These are phyloP conservation scores for Diaporthe helianthi DNA, from an alignment of 2,329 filamentous ascomycete genomes.

Conservation along the genomic window DNA sequence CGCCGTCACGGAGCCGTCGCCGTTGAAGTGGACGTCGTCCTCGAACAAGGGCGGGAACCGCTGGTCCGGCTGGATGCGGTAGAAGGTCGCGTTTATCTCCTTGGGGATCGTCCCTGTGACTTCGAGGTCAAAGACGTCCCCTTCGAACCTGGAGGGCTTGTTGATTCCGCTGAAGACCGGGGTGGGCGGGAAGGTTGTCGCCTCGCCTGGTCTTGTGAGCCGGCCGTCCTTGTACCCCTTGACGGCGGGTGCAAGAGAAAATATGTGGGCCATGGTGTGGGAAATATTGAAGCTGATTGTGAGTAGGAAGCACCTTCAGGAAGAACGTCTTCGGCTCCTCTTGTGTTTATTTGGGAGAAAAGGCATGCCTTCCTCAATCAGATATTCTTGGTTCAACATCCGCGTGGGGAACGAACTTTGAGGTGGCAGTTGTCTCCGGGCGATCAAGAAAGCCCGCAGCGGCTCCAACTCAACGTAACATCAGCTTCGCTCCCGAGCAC, in stretches of 20 bases:
- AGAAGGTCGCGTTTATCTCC: conserved; percentile 56
- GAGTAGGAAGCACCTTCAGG: neutral
- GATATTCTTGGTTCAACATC: neutral
- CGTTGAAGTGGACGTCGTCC: conserved; percentile 53
- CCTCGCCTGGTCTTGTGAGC: conserved; percentile 39
- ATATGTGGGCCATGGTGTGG: conserved; percentile 46
- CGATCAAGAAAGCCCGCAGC: conserved; percentile 6
- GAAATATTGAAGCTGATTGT: conserved; percentile 31
- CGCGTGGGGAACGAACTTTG: accelerated
- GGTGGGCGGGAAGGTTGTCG: conserved; percentile 45
- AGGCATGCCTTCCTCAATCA: too few relatives aligned
- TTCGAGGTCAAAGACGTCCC: conserved; percentile 47
- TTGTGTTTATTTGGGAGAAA: too few relatives aligned
- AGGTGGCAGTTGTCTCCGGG: neutral
- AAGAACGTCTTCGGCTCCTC: too few relatives aligned
- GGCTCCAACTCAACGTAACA: neutral
- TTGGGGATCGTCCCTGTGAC: conserved; percentile 50
- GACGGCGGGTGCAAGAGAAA: conserved; percentile 44
- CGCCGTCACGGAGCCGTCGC: conserved; percentile 49
- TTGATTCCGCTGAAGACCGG: conserved; percentile 47
- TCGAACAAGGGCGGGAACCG: conserved; percentile 62
- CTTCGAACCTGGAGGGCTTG: conserved; percentile 47
- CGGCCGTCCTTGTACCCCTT: conserved; percentile 42
- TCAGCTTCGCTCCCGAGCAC: neutral
- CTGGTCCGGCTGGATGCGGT: conserved; percentile 59